A percentile compares a stretch with the other conserved stretches of the same genome.
These are phyloP conservation scores for Thraustochytrium sp. DNA, from an alignment of 352 stramenopile species.

Conservation along the genomic window DNA sequence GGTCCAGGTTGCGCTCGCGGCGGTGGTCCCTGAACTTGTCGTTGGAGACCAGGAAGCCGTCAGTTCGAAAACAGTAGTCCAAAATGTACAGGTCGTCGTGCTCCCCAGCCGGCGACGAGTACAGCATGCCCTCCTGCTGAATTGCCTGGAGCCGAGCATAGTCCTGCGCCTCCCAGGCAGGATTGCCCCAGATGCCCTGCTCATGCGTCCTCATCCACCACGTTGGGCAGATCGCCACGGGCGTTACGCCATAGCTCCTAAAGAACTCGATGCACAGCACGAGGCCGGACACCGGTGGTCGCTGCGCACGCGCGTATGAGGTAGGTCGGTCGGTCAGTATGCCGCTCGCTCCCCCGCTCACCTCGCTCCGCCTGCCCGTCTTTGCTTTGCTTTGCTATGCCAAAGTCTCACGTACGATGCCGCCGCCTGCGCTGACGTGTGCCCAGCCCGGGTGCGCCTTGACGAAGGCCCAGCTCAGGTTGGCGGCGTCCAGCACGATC, in stretches of 20 bases:
- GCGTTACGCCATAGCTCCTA: background rate
- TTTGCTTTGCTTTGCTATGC: no score
- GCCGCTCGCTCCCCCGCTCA: no score
- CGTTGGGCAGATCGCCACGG: constrained; percentile 30
- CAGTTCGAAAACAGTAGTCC: constrained; percentile 15
- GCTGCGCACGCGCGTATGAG: no score
- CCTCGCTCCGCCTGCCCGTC: no score
- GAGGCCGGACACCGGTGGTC: background rate
- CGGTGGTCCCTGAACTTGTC: constrained; percentile 30
- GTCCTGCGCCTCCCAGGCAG: constrained; percentile 14
- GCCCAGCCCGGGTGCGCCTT: constrained; percentile 18
- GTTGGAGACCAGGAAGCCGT: constrained; percentile 28
- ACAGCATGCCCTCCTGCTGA: background rate
- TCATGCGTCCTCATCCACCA: background rate
- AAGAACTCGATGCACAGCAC: constrained; percentile 10
- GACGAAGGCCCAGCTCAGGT: constrained; percentile 30
- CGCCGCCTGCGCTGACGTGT: background rate
- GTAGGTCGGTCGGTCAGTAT: no score
- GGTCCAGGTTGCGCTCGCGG: background rate
- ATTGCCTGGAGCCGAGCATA: background rate
- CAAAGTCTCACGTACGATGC: background rate
- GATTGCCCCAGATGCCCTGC: constrained; percentile 8
- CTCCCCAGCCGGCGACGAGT: constrained; percentile 7
- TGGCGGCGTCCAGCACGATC: constrained; percentile 31
- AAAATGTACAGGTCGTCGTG: constrained; percentile 39